phyloP scores from a whole-genome alignment of 768 basidiomycete species.

The Hydnomerulius pinastri region DNA sequence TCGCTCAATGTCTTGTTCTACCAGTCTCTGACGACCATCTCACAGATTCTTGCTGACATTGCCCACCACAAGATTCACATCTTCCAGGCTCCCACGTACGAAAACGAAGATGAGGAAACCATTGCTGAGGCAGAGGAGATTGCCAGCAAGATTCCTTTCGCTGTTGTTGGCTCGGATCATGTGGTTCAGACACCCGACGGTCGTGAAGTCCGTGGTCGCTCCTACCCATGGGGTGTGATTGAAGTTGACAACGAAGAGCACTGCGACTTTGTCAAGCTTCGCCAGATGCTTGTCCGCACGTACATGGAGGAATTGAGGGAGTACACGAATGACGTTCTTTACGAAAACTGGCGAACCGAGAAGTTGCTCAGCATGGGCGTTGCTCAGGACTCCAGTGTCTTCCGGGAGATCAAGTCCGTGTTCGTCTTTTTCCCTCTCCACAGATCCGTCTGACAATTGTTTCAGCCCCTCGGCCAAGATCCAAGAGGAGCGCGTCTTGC shows the following conservation, averaged over 20 bases:
- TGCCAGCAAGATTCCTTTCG: slow-evolving; percentile 97
- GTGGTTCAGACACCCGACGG: slow-evolving; percentile 84
- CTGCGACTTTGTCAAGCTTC: slow-evolving; percentile 98
- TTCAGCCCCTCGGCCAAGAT: slow-evolving; percentile 90
- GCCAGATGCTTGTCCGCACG: slow-evolving; percentile 98
- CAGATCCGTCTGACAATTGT: slow-evolving; percentile 16
- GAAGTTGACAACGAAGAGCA: slow-evolving; percentile 99
- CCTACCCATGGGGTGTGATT: slow-evolving; percentile 98
- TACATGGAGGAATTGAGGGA: slow-evolving; percentile 99
- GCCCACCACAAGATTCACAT: slow-evolving; percentile 95
- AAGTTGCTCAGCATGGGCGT: slow-evolving; percentile 98
- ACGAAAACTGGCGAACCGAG: slow-evolving; percentile 98
- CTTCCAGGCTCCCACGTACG: slow-evolving; percentile 97
- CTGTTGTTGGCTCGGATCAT: slow-evolving; percentile 92
- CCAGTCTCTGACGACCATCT: slow-evolving; percentile 3
- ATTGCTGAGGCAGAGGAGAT: slow-evolving; percentile 98
- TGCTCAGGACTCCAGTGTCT: slow-evolving; percentile 94
- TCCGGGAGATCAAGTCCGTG: slow-evolving; percentile 98
- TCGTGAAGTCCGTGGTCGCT: slow-evolving; percentile 89
- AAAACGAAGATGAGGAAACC: slow-evolving; percentile 98
- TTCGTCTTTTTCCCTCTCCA: background rate
- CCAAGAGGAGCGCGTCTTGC: slow-evolving; percentile 93
- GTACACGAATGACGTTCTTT: slow-evolving; percentile 93
- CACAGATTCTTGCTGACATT: slow-evolving; percentile 89
- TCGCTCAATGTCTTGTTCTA: background rate